Evolutionary conservation across 192 early-diverging fungal genomes (phyloP), one percentile per base, ranked within the genome.

Genomic region (Rhizophlyctis rosea): DNA sequence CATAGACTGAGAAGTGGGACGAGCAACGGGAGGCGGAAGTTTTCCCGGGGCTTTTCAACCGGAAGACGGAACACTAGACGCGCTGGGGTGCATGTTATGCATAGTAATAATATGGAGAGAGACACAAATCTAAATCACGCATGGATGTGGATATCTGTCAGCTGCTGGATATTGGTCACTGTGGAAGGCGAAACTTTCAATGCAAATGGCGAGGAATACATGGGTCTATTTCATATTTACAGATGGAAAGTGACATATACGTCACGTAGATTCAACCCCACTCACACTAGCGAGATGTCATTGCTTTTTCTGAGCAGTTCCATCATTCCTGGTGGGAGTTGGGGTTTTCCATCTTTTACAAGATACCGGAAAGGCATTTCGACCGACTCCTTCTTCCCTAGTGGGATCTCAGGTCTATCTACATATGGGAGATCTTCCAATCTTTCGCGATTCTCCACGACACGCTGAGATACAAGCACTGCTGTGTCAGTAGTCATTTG

Each of bases 401-500:
- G 71, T 54, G 73, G 70, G 36, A 91, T 83, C 49, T 89, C 86
- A 5, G 91, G 91, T 36, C 79, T 76, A 69, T 92, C 91, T 50
- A 90, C 73, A 61, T 79, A 92, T 23, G 75, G 65, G 11, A 92
- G 78, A 61, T 90, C 24, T 27, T 76, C 70, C 67, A 92, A 66
- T 39, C 79, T 75, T 35, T 72, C 83, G 63, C 78, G 76, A 33
- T 86, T 75, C 57, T 89, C 84, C 14, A 92, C 64, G 2, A 92
- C 76, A 27, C 75, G 70, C 50, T 86, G 76, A 16, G 91, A 78
- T 18, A 90, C 89, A 49, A 87, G 71, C 49, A 91, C 77, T 2
- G 89, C 89, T 7, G 91, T 92, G 50, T 92, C 91, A 1, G 91
- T 92, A 30, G 91, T 90, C 91, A 92, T 92, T 65, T 92, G 91